These are phyloP conservation scores for Agapanthus africanus DNA, from an alignment of 106 monocot genomes.

Conservation along the genomic window DNA sequence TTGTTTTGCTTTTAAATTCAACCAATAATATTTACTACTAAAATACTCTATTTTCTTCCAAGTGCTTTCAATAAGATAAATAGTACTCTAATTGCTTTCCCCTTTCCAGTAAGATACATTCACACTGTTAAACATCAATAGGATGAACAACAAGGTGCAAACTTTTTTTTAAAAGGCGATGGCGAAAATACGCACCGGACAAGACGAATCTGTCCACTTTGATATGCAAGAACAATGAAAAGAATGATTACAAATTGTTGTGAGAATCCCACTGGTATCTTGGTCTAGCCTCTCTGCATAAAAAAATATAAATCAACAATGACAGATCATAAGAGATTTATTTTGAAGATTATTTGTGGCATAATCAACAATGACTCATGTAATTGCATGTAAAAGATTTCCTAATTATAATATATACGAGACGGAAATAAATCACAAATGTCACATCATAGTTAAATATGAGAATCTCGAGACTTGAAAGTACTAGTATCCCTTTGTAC, in stretches of 20 bases:
- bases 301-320: not conserved
- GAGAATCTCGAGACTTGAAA: too few species aligned
- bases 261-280: slow-evolving; percentile 82
- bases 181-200: slow-evolving; percentile 52
- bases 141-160: slow-evolving; percentile 1
- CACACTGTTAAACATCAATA: not conserved
- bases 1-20: not conserved
- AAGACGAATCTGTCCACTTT: slow-evolving; percentile 98
- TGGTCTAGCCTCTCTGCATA: slow-evolving; percentile 75
- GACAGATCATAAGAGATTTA: not conserved
- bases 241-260: slow-evolving; percentile 97
- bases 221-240: slow-evolving; percentile 99
- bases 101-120: not conserved
- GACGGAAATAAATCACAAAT: too few species aligned
- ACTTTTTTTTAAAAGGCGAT: not conserved
- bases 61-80: too few species aligned
- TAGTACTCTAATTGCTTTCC: too few species aligned
- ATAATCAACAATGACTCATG: too few species aligned
- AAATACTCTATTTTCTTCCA: not conserved
- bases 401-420: too few species aligned
- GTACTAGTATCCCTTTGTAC: too few species aligned
- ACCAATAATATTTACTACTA: not conserved
- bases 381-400: too few species aligned
- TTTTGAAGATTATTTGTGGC: not conserved
- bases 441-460: too few species aligned